Evolutionary conservation across 345 rosid species (phyloP).

Genomic region (Salix udensis): DNA sequence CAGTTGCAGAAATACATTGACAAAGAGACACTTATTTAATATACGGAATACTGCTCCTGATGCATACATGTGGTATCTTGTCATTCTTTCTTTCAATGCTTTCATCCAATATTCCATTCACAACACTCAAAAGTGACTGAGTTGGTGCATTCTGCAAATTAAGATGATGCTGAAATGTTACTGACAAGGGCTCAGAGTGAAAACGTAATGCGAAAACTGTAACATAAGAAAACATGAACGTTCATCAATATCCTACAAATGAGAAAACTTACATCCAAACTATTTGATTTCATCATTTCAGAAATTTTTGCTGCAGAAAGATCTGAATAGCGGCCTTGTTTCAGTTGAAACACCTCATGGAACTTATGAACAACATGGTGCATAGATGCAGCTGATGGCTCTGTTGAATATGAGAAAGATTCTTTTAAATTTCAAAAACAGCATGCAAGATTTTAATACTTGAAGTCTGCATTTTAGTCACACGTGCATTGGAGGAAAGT

Average conservation of each 20-base stretch:
- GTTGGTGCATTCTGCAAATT: constrained; percentile 85
- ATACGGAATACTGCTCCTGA: background rate
- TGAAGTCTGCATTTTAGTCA: background rate
- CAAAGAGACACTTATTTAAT: background rate
- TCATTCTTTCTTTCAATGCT: constrained; percentile 71
- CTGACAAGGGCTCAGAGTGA: background rate
- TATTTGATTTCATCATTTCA: constrained; percentile 83
- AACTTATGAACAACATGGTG: too few species aligned
- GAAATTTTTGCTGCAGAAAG: constrained; percentile 75
- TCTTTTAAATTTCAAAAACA: too few species aligned
- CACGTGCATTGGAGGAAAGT: background rate
- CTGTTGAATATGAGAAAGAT: too few species aligned
- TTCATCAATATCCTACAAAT: background rate
- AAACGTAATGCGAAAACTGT: background rate
- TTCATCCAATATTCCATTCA: constrained; percentile 87
- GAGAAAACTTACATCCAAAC: constrained; percentile 56
- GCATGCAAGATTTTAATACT: too few species aligned
- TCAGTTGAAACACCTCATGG: too few species aligned
- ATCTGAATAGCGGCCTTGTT: constrained; percentile 38
- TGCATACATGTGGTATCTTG: constrained; percentile 83
- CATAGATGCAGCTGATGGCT: too few species aligned
- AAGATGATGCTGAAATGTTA: constrained; percentile 13
- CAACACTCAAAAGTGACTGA: constrained; percentile 79
- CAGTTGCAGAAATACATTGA: background rate
- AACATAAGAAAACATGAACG: background rate